A percentile compares a stretch with the other conserved stretches of the same genome.
Conservation (phyloP, 2,329 filamentous ascomycete genomes). For the Zarea fungicola region DNA sequence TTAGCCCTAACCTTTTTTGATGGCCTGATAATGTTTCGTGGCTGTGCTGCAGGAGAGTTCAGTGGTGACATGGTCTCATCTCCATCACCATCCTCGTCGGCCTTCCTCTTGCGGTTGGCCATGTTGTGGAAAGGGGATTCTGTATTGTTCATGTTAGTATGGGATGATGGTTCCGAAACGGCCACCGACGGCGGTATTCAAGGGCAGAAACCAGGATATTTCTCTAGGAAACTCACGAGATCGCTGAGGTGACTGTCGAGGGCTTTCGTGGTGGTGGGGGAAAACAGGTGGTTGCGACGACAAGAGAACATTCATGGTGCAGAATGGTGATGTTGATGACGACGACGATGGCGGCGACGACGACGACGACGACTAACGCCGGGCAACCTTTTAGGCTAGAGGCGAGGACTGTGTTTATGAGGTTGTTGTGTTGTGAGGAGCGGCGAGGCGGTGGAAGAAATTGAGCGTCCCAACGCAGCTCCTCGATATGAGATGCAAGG, state of each 20-base stretch:
- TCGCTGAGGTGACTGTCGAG: constrained; percentile 49
- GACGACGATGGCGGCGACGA: constrained; percentile 5
- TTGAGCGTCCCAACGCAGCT: constrained; percentile 6
- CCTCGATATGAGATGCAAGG: not conserved
- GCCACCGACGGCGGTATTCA: not conserved
- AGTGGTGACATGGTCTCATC: constrained; percentile 89
- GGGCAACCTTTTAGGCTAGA: not conserved
- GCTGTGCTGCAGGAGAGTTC: constrained; percentile 70
- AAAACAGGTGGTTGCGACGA: constrained; percentile 56
- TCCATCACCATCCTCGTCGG: constrained; percentile 68
- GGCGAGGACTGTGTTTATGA: constrained; percentile 11
- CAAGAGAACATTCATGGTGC: constrained; percentile 57
- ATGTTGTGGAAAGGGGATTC: constrained; percentile 48
- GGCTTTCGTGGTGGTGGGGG: constrained; percentile 53
- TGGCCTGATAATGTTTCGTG: constrained; percentile 61
- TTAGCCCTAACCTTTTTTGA: constrained; percentile 59
- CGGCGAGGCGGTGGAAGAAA: not conserved
- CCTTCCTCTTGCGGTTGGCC: constrained; percentile 75
- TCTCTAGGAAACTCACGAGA: constrained; percentile 41
- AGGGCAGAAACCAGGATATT: not conserved
- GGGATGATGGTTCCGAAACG: too few relatives aligned
- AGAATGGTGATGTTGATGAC: not conserved
- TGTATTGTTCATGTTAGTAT: constrained; percentile 16
- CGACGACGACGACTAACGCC: constrained; percentile 4
- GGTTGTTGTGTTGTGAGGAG: constrained; percentile 1